Base-by-base conservation (phyloP, 257 asterid genomes). In the Solanum sejunctum region DNA sequence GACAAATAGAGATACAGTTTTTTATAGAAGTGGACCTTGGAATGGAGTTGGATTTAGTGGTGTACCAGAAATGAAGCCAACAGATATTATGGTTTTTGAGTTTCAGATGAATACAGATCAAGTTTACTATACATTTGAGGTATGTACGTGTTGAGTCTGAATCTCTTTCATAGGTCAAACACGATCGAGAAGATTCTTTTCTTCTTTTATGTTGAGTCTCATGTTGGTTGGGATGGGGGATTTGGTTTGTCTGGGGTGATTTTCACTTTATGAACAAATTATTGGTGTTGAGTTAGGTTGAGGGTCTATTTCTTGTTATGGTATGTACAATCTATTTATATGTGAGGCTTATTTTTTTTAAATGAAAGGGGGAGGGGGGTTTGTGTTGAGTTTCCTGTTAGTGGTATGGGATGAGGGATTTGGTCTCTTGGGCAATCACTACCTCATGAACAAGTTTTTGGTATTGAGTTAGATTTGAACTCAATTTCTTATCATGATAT, bases 21-120 rank as follows among this genome's bases (percentile, higher is more conserved):
- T 20, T 1, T 93, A 88, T 61, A 88, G 99, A 6, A 92, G 97
- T 84, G 99, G 99, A 60, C 93, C 97, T 5, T 95, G 98, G 98
- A 93, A 94, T 87, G 97, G 97, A 60, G 85, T 91, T 20, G 32
- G 94, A 61, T 94, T 92, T 32, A 91, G 97, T 63, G 97, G 97
- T 4, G 94, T 92, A 1, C 97, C 97, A 1, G 90, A 91, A 56
- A 89, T 91, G 92, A 86, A 84, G 1, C 84, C 93, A 1, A 91
- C 86, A 15, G 66, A 89, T 1, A 72, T 86, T 20, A 82, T 91
- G 58, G 55, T 89, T 0, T 90, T 91, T 12, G 47, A 61, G 1
- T 90, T 95, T 84, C 88, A 80, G n/a, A 81, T 84, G 51, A 84
- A 75, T 6, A 81, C 84, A 10, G 83, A 87, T 11, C 89, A 91